These are phyloP conservation scores for Eucalyptus fibrosa DNA, from an alignment of 345 rosid genomes.

Conservation along the genomic window DNA sequence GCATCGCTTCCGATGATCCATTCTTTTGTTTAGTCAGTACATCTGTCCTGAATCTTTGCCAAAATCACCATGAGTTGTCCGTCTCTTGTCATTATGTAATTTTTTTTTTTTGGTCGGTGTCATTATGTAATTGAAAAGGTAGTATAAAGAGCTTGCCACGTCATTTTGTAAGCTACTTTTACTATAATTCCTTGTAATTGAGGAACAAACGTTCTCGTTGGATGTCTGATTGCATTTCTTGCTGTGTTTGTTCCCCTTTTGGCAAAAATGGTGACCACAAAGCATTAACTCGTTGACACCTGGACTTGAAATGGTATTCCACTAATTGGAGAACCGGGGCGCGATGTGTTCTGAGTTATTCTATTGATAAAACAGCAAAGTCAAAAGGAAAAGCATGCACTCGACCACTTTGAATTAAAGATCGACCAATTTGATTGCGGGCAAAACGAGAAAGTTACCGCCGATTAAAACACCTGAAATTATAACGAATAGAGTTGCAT, in stretches of 20 bases:
- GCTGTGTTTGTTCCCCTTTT: background rate
- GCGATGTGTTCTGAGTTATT: background rate
- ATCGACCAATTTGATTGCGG: background rate
- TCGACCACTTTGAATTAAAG: background rate
- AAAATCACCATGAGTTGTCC: background rate
- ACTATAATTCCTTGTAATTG: background rate
- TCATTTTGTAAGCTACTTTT: background rate
- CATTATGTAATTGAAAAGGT: background rate
- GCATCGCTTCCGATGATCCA: background rate
- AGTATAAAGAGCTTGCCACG: background rate
- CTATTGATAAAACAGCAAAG: background rate
- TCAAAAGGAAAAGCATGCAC: background rate
- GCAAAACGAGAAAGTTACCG: too few species aligned
- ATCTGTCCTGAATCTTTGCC: background rate
- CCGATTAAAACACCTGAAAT: too few species aligned
- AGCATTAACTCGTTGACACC: background rate
- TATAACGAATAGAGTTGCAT: too few species aligned
- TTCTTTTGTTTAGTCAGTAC: background rate
- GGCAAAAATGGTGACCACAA: background rate
- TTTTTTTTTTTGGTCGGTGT: background rate
- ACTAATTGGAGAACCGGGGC: background rate
- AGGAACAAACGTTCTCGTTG: background rate
- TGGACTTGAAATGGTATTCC: background rate
- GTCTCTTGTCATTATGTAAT: background rate
- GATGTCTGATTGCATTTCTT: background rate